Evolutionary conservation across 192 early-diverging fungal genomes (phyloP), one percentile per base, ranked within the genome.

Genomic region (Radiomyces spectabilis): DNA sequence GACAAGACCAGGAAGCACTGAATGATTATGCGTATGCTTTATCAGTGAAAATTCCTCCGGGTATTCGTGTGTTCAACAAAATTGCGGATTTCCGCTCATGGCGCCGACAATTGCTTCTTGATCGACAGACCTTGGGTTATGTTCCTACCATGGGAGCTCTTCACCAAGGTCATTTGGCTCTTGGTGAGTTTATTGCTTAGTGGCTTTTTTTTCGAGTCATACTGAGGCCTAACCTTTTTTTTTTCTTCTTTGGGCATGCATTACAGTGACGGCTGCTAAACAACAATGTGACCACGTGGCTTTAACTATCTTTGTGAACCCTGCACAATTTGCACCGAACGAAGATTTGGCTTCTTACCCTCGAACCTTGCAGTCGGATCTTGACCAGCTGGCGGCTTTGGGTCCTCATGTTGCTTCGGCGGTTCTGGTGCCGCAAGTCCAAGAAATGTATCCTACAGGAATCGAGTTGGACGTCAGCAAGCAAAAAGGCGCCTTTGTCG

Each of bases 71-170:
- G 2, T 76, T 94, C 48, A 75, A 83, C 51, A 85, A 81, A 7
- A 84, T 97, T 38, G 70, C 70, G 0, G 87, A 87, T 19, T 85
- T 92, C 56, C 79, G 89, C 5, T 55, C 61, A 24, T 93, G 91
- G 92, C 74, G 77, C 24, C 58, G 71, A 38, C 53, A 71, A 25
- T 77, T 83, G 34, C 58, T 58, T 22, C 47, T 65, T 13, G 48
- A 75, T 21, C 73, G 73, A 51, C 67, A 78, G 51, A 74, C 76
- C 8, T 72, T 99, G n/a, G 96, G 92, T 12, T 90, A 94, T 59
- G 91, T 99, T 0, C 89, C 96, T 0, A 99, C 96, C n/a, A 99
- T 99, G 96, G 96, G 96, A 1, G 93, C 92, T 0, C 74, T 99
- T 19, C 96, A 99, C 62, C 68, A 77, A 2, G 96, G 96, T 4